Evolutionary conservation across 176 grass and related monocot species (phyloP), one percentile per base, ranked within the genome.

Genomic region (Pontederia paniculata): DNA sequence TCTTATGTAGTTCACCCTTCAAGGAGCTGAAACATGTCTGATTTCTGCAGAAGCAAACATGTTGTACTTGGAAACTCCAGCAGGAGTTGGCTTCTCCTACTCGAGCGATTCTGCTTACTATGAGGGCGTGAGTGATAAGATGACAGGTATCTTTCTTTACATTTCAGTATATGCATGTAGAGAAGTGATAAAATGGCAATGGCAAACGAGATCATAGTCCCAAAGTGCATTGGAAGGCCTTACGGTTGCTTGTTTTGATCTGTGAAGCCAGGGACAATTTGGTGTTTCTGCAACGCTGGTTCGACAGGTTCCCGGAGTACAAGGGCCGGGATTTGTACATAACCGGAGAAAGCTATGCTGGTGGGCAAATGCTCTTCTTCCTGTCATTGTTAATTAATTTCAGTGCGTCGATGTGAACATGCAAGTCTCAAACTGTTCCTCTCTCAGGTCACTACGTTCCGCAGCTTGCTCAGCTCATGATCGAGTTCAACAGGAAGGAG

Each of bases 291-390:
- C 86, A 81, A 68, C 79, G 80, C 76, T 97, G 93, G 93, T 77
- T 97, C 28, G 61, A 80, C 57, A 97, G 79, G 67, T 97, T 97
- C 69, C 86, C 93, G 49, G 71, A 79, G 73, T 97, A 90, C 63
- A 87, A 81, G 76, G 78, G 41, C 74, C 70, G 71, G 23, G 93
- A 88, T 50, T 77, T 97, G 46, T 97, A 97, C 83, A 91, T 97
- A 56, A 67, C 83, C 23, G 93, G 93, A 56, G 93, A 97, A 73
- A 97, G 93, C 65, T 97, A 97, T 68, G 93, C 93, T 21, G 93
- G 91, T 84, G 72, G 28, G 50, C 23, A 23, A n/a, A 15, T 65
- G 12, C n/a, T 21, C 41, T n/a, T 48, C 20, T 20, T n/a, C n/a
- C n/a, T 63, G 13, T 42, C 0, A 16, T 28, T 13, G 3, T 9